Base-by-base conservation (phyloP, 352 stramenopile genomes). In the Phytophthora europaea region DNA sequence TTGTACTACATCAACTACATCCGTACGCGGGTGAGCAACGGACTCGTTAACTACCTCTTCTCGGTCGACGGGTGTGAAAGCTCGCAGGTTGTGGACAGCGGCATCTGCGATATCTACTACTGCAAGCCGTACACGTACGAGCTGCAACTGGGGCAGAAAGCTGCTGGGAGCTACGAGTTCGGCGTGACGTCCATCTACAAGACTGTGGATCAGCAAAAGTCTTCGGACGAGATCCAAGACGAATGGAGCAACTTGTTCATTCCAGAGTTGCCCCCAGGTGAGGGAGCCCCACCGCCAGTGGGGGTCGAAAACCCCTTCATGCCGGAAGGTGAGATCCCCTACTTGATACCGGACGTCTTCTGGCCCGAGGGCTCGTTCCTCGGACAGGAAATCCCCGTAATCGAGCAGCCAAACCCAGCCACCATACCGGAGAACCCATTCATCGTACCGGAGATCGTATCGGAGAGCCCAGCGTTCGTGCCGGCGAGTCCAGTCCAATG, bases 81-180 rank as follows among this genome's bases (percentile, higher is more conserved):
- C 31, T 54, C 55, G 5, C 62, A 77, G 20, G 65, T 85, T 6
- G 67, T 61, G 23, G 23, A 54, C 33, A 74, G 73, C 31, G 80
- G 80, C n/a, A 73, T 74, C 15, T 87, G 80, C 43, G 73, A 87
- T 61, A 75, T 85, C 57, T 84, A 85, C 61, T 72, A 76, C 53
- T 87, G 78, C 47, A 70, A 63, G 10, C 75, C 82, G 28, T 83
- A 82, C 53, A 82, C 72, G 53, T 87, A 81, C 70, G 80, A 87
- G 61, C 18, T 87, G 38, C 73, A 84, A 51, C 28, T 87, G 45
- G 61, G 57, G 7, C 78, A 85, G 58, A 85, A 82, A 58, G 66
- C 38, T 0, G 22, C 51, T 10, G 64, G 53, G 34, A 80, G 71
- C 15, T 55, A 76, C 33, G 60, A 76, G 13, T 87, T 76, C 70